Evolutionary conservation across 192 early-diverging fungal species (phyloP).

Genomic region (Thamnidium elegans): DNA sequence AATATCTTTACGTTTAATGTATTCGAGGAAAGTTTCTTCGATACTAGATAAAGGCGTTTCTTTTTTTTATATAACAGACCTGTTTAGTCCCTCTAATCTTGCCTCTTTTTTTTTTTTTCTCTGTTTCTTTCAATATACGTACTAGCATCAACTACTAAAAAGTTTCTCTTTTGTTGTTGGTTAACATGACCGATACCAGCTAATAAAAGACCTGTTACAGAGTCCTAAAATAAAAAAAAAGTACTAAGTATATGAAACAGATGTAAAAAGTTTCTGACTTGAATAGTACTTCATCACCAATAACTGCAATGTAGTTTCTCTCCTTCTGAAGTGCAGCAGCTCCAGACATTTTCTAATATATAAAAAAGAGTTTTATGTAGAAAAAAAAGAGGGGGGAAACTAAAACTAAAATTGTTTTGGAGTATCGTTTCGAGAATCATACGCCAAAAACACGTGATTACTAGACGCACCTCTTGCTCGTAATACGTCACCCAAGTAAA

Average conservation of each 20-base stretch:
- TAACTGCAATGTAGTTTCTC: conserved; percentile 60
- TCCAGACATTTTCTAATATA: conserved; percentile 19
- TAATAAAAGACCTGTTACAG: conserved; percentile 95
- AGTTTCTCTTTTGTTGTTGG: conserved; percentile 89
- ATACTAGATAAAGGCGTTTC: conserved; percentile 71
- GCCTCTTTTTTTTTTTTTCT: neutral
- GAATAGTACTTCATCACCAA: conserved; percentile 58
- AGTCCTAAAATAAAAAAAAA: conserved; percentile 47
- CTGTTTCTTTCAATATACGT: conserved; percentile 28
- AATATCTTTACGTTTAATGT: conserved; percentile 92
- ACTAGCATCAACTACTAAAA: conserved; percentile 94
- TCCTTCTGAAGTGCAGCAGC: conserved; percentile 44
- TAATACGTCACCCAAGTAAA: too few species aligned
- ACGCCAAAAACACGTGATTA: too few species aligned
- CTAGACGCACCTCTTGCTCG: too few species aligned
- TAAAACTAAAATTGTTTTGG: too few species aligned
- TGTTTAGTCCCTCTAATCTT: too few species aligned
- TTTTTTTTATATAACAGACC: conserved; percentile 22
- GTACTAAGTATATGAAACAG: neutral
- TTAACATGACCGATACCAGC: conserved; percentile 97
- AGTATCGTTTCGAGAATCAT: too few species aligned
- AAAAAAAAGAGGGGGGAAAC: conserved; percentile 10
- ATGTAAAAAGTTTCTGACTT: neutral
- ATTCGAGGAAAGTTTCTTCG: conserved; percentile 82
- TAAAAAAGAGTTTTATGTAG: neutral